Evolutionary conservation across 441 rosid genomes (phyloP).

Genomic region (Erodium moschatum): DNA sequence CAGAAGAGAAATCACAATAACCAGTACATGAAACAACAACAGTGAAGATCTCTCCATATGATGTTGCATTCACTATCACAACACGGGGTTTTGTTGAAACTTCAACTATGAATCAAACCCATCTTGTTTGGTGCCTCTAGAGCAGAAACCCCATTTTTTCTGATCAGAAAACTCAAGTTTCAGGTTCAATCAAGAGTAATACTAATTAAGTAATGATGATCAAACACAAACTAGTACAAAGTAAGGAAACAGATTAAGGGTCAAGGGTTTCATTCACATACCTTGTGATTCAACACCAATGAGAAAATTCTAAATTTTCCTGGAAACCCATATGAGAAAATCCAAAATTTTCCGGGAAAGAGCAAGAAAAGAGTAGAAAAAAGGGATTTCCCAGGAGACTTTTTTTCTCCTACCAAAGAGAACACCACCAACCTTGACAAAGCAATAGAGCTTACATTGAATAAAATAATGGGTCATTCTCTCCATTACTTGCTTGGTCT

Average conservation of each 20-base stretch:
- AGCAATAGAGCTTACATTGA: background rate
- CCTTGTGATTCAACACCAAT: background rate
- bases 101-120: background rate
- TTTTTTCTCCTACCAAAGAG: background rate
- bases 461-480: constrained; percentile 8
- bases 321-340: too few relatives aligned
- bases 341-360: too few relatives aligned
- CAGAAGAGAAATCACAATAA: constrained; percentile 33
- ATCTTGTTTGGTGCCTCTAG: background rate
- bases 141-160: background rate
- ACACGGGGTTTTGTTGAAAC: background rate
- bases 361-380: too few relatives aligned
- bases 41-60: background rate
- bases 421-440: background rate
- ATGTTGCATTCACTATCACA: constrained; percentile 6
- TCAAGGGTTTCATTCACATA: background rate
- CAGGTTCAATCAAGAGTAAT: background rate
- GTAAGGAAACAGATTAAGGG: background rate
- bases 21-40: constrained; percentile 17
- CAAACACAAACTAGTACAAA: background rate
- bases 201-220: background rate
- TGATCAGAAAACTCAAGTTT: background rate
- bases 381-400: background rate
- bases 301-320: background rate
- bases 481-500: constrained; percentile 1